Conservation (phyloP, 768 basidiomycete species). For the Piloderma croceum region DNA sequence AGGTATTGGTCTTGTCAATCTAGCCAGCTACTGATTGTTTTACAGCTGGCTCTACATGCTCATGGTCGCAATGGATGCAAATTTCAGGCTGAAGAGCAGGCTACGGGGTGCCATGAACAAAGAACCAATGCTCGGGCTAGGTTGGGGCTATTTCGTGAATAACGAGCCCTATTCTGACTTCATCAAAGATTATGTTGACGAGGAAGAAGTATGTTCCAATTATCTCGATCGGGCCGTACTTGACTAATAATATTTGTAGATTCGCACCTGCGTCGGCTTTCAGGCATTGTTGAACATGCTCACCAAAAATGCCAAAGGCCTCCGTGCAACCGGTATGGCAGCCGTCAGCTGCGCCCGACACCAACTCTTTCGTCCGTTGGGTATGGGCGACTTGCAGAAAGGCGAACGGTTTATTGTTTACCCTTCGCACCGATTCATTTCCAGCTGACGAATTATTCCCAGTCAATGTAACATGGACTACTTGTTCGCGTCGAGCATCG, state of each 20-base stretch:
- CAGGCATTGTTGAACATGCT: slow-evolving; percentile 22
- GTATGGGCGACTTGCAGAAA: slow-evolving; percentile 26
- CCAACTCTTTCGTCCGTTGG: slow-evolving; percentile 22
- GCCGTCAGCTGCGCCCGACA: slow-evolving; percentile 26
- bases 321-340: slow-evolving; percentile 23
- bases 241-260: slow-evolving; percentile 13
- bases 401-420: slow-evolving; percentile 22
- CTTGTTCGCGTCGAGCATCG: slow-evolving; percentile 21
- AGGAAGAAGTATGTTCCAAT: slow-evolving; percentile 16
- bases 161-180: slow-evolving; percentile 19
- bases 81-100: slow-evolving; percentile 1
- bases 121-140: slow-evolving; percentile 14
- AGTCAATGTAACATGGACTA: slow-evolving; percentile 36
- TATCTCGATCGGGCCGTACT: slow-evolving; percentile 3
- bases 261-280: slow-evolving; percentile 24
- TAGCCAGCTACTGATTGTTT: background rate
- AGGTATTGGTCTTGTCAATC: background rate
- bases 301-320: slow-evolving; percentile 14
- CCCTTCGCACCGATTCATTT: background rate
- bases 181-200: slow-evolving; percentile 15
- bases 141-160: slow-evolving; percentile 26
- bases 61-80: slow-evolving; percentile 1
- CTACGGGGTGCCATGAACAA: background rate
- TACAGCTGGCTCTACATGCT: background rate
- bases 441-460: slow-evolving; percentile 1